These are phyloP conservation scores for Isatis tinctoria DNA, from an alignment of 345 rosid genomes.

Conservation along the genomic window DNA sequence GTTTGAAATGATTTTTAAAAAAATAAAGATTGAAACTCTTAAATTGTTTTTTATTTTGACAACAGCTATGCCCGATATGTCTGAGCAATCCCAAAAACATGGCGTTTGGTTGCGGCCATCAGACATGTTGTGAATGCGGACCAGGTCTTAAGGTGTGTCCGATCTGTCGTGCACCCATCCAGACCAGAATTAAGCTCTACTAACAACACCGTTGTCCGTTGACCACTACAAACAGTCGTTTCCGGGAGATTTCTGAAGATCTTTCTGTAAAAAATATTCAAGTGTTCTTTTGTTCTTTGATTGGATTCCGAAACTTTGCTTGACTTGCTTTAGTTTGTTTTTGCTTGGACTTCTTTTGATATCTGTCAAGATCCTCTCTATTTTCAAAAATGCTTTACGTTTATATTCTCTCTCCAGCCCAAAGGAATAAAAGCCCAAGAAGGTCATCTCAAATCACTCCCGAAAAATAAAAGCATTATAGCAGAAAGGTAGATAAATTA, in stretches of 20 bases:
- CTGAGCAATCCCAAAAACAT: constrained; percentile 62
- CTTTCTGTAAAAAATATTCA: constrained; percentile 1
- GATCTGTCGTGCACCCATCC: constrained; percentile 65
- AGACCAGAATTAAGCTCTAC: constrained; percentile 84
- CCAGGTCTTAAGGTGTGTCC: constrained; percentile 74
- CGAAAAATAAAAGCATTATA: not conserved
- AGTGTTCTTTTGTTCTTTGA: constrained; percentile 25
- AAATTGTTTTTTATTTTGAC: not conserved
- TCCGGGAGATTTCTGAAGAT: not conserved
- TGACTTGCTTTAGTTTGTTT: not conserved
- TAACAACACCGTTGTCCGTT: constrained; percentile 12
- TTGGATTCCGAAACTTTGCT: not conserved
- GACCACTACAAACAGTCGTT: not conserved
- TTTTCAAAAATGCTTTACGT: not conserved
- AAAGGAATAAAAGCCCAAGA: not conserved
- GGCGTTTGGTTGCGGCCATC: constrained; percentile 99
- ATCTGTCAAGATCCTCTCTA: not conserved
- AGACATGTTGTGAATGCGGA: constrained; percentile 92
- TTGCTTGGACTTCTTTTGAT: not conserved
- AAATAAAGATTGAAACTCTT: not conserved
- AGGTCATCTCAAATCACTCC: not conserved
- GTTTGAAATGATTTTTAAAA: not conserved
- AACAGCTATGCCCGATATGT: constrained; percentile 93
- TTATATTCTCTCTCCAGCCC: not conserved
- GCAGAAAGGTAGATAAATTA: not conserved